phyloP scores from a whole-genome alignment of 192 early-diverging fungal species.

The Coemansia sp. region DNA sequence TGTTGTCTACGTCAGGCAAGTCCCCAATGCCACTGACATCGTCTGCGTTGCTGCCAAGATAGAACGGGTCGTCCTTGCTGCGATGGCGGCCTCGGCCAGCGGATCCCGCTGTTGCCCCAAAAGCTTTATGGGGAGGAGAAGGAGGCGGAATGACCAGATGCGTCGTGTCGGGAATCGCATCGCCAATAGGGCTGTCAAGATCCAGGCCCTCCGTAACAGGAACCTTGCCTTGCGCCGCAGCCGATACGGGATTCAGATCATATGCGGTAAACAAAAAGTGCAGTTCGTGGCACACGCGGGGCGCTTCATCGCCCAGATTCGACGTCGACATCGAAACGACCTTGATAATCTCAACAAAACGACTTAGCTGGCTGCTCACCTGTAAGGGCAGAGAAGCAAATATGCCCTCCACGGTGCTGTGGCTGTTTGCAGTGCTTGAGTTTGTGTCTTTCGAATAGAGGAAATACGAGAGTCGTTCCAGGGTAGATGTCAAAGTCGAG shows the following conservation, averaged over 20 bases:
- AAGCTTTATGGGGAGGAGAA: constrained; percentile 18
- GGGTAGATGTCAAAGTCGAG: constrained; percentile 24
- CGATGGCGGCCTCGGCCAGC: constrained; percentile 17
- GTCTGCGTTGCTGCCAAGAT: constrained; percentile 32
- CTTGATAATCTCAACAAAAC: constrained; percentile 37
- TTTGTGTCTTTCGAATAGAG: constrained; percentile 7
- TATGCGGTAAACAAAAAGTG: constrained; percentile 69
- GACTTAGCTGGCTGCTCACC: constrained; percentile 46
- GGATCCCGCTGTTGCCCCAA: constrained; percentile 22
- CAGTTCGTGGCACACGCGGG: constrained; percentile 60
- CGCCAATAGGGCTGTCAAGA: constrained; percentile 78
- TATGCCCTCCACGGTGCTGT: constrained; percentile 39
- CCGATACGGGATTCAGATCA: constrained; percentile 88
- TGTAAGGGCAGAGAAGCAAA: constrained; percentile 70
- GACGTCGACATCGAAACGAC: constrained; percentile 37
- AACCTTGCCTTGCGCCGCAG: constrained; percentile 87
- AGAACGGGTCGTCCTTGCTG: constrained; percentile 66
- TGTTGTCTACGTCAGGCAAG: constrained; percentile 74
- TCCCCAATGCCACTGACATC: constrained; percentile 37
- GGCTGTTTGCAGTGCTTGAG: constrained; percentile 7
- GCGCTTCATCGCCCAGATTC: constrained; percentile 42
- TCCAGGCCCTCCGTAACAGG: constrained; percentile 85
- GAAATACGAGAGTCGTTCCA: constrained; percentile 16
- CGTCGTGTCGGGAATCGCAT: constrained; percentile 66
- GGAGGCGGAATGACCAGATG: constrained; percentile 52